These are phyloP conservation scores for Echites panduratus DNA, from an alignment of 257 asterid species.

Conservation along the genomic window DNA sequence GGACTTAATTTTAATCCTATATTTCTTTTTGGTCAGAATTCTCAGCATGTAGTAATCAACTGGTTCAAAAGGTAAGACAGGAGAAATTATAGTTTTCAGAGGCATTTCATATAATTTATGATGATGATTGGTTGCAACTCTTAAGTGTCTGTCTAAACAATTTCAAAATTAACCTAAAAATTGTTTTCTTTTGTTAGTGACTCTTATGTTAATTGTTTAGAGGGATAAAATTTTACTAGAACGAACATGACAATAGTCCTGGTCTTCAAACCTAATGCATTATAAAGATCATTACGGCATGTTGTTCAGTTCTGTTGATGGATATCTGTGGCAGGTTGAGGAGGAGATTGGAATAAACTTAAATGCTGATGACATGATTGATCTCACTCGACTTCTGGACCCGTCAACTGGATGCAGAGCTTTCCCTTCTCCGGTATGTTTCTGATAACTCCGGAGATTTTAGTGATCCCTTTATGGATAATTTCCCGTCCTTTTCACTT, in stretches of 20 bases:
- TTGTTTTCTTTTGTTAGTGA: not conserved
- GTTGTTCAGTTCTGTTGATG: not conserved
- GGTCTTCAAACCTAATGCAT: not conserved
- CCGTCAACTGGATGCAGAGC: slow-evolving; percentile 65
- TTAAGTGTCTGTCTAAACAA: not conserved
- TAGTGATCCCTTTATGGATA: not conserved
- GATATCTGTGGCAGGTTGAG: slow-evolving; percentile 54
- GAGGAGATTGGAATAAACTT: slow-evolving; percentile 84
- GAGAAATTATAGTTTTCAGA: not conserved
- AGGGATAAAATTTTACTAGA: not conserved
- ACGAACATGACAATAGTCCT: not conserved
- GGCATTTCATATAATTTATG: not conserved
- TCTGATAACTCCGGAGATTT: slow-evolving; percentile 6
- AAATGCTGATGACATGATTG: slow-evolving; percentile 54
- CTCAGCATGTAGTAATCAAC: not conserved
- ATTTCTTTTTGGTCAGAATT: not conserved
- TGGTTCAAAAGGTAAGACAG: not conserved
- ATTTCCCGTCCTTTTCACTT: not conserved
- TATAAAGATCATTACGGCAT: not conserved
- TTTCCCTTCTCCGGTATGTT: slow-evolving; percentile 77
- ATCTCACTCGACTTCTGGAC: slow-evolving; percentile 76
- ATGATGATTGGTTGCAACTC: not conserved
- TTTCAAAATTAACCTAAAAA: not conserved
- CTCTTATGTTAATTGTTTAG: not conserved
- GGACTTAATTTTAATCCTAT: not conserved